phyloP scores from a whole-genome alignment of 495 filamentous ascomycete species.

The Pseudotulostoma volvatum region DNA sequence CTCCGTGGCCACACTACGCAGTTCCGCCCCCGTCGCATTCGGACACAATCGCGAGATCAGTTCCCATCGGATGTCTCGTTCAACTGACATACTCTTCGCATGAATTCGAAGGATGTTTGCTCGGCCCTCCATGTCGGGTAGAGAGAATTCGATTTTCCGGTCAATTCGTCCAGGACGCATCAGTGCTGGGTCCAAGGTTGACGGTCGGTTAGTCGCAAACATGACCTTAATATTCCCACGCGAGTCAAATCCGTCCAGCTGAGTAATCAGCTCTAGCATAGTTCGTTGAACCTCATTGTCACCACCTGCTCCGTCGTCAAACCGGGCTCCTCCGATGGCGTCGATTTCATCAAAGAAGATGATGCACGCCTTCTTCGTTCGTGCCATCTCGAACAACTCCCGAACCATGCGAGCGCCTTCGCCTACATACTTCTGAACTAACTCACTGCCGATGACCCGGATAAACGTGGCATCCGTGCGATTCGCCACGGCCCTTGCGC shows the following conservation, averaged over 20 bases:
- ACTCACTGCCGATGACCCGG: conserved; percentile 88
- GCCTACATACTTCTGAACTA: conserved; percentile 98
- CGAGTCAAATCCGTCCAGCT: conserved; percentile 93
- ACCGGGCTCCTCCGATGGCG: conserved; percentile 92
- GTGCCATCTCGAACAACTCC: conserved; percentile 98
- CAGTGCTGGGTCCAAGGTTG: conserved; percentile 85
- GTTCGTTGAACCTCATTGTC: conserved; percentile 99
- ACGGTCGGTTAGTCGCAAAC: conserved; percentile 97
- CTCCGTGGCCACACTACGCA: conserved; percentile 94
- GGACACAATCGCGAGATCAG: conserved; percentile 91
- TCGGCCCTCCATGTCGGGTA: conserved; percentile 89
- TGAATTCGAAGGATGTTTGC: conserved; percentile 97
- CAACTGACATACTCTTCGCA: conserved; percentile 98
- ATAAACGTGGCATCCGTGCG: conserved; percentile 97
- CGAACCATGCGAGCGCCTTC: conserved; percentile 97
- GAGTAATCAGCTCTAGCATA: conserved; percentile 96
- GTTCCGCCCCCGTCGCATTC: conserved; percentile 89
- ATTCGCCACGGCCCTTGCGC: conserved; percentile 92
- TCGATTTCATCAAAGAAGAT: conserved; percentile 99
- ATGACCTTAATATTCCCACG: conserved; percentile 99
- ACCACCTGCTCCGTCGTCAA: conserved; percentile 93
- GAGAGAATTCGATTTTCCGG: conserved; percentile 94
- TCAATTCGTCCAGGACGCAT: conserved; percentile 98
- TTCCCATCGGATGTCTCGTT: conserved; percentile 98
- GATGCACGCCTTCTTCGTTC: conserved; percentile 98